Base-by-base conservation (phyloP, 768 basidiomycete genomes). In the Hygrocybe coccinea region DNA sequence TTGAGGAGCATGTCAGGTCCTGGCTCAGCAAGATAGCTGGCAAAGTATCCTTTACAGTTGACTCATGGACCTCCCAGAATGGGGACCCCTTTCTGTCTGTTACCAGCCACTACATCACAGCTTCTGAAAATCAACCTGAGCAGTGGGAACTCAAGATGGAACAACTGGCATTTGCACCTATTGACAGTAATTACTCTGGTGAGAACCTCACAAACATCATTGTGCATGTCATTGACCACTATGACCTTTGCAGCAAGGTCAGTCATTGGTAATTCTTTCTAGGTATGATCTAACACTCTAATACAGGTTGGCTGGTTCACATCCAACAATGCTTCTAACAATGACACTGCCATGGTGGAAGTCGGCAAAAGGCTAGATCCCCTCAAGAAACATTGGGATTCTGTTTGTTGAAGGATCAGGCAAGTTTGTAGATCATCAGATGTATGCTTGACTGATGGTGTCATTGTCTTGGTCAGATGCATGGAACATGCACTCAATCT, bases 81-180 rank as follows among this genome's bases (percentile, higher is more conserved):
- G 51, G 19, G 6, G 10, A 29, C 33, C 55, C 55, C 22, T 56
- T 24, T 39, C 51, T 56, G 6, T 17, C 52, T 55, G 55, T 56
- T 14, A 56, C 55, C 7, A 21, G 19, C n/a, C 55, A 56, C 33
- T 56, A 56, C 33, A 56, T 56, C 46, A 19, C 14, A 8, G 33
- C 51, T 24, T 51, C 55, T 11, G 25, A 15, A 10, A 36, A 54
- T 35, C 10, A 36, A 25, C 57, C 57, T 2, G 35, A 52, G 11
- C 49, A 59, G n/a, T 59, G 57, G 57, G 38, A 58, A 21, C 57
- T 59, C 2, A 50, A 52, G 37, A 41, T 10, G 2, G 38, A 58
- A 39, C 33, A 51, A 14, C 57, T 59, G 22, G 57, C 57, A 24
- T 59, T 58, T 43, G 58, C 25, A n/a, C 33, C 9, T n/a, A 58